These are phyloP conservation scores for Euphorbia corollata DNA, from an alignment of 441 rosid species.

Conservation along the genomic window DNA sequence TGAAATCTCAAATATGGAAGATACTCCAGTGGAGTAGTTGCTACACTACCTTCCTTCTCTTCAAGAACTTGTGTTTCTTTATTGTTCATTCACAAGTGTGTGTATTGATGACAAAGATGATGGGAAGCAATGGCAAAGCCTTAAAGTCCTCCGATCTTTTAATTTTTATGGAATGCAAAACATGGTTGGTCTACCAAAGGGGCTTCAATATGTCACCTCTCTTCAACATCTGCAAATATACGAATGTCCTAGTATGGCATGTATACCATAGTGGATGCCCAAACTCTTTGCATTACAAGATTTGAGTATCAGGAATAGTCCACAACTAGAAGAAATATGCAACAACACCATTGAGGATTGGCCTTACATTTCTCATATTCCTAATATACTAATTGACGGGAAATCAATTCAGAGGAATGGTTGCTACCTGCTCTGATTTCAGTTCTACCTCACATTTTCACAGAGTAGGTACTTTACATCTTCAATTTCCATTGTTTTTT, in stretches of 20 bases:
- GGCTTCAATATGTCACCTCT: no score
- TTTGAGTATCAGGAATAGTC: no score
- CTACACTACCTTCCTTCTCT: constrained; percentile 14
- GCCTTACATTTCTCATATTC: no score
- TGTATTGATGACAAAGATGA: background rate
- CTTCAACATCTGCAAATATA: no score
- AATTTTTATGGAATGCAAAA: background rate
- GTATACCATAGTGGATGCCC: constrained; percentile 13
- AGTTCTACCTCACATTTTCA: no score
- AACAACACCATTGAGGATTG: no score
- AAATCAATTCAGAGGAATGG: no score
- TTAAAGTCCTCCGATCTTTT: background rate
- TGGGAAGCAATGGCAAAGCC: background rate
- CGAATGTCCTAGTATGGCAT: no score
- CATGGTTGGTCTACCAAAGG: constrained; percentile 13
- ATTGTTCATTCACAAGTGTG: background rate
- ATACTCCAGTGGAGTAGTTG: constrained; percentile 3
- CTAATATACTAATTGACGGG: no score
- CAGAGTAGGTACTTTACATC: no score
- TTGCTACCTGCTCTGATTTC: no score
- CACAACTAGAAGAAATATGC: background rate
- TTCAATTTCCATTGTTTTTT: no score
- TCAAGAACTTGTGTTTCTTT: background rate
- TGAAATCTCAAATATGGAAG: background rate
- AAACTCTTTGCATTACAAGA: background rate